Percentiles rank a stretch among this genome's conserved stretches.
Evolutionary conservation across 2,329 filamentous ascomycete genomes (phyloP).

Genomic region (Ophioceras dolichostomum): DNA sequence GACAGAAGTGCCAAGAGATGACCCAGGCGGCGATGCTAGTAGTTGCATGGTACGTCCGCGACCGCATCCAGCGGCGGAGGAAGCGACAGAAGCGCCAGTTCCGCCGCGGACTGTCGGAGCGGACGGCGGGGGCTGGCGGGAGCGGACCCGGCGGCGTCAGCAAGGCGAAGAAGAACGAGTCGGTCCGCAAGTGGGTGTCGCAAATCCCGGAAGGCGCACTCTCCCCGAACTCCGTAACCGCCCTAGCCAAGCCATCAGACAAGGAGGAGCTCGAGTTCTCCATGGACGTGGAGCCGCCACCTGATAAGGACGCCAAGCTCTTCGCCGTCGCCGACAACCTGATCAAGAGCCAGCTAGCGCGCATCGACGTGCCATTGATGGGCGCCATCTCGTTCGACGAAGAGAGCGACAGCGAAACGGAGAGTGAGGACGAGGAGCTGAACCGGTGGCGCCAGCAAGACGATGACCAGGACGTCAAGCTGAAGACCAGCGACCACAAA

Average conservation of each 20-base stretch:
- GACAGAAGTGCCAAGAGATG: slow-evolving; percentile 34
- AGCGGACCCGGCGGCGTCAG: slow-evolving; percentile 3
- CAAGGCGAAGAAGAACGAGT: slow-evolving; percentile 22
- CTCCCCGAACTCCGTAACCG: slow-evolving; percentile 16
- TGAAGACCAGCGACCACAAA: slow-evolving; percentile 8
- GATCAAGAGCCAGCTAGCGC: slow-evolving; percentile 33
- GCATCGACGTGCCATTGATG: slow-evolving; percentile 31
- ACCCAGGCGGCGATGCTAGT: slow-evolving; percentile 35
- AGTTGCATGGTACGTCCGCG: slow-evolving; percentile 36
- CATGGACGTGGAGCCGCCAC: slow-evolving; percentile 22
- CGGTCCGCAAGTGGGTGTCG: slow-evolving; percentile 30
- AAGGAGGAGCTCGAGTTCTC: slow-evolving; percentile 26
- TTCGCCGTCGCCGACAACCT: slow-evolving; percentile 31
- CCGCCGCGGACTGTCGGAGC: slow-evolving; percentile 22
- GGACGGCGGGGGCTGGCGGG: slow-evolving; percentile 10
- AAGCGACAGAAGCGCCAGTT: slow-evolving; percentile 27
- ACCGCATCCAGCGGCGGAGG: slow-evolving; percentile 30
- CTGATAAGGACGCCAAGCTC: slow-evolving; percentile 29
- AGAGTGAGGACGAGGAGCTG: slow-evolving; percentile 21
- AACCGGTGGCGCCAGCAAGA: slow-evolving; percentile 8
- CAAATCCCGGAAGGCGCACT: slow-evolving; percentile 21
- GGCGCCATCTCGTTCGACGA: slow-evolving; percentile 30
- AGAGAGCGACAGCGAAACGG: slow-evolving; percentile 25
- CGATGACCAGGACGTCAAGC: slow-evolving; percentile 13
- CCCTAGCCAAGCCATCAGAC: slow-evolving; percentile 17